Evolutionary conservation across 1,284 basidiomycete species (phyloP).

Genomic region (Erythrobasidium hasegawianum): DNA sequence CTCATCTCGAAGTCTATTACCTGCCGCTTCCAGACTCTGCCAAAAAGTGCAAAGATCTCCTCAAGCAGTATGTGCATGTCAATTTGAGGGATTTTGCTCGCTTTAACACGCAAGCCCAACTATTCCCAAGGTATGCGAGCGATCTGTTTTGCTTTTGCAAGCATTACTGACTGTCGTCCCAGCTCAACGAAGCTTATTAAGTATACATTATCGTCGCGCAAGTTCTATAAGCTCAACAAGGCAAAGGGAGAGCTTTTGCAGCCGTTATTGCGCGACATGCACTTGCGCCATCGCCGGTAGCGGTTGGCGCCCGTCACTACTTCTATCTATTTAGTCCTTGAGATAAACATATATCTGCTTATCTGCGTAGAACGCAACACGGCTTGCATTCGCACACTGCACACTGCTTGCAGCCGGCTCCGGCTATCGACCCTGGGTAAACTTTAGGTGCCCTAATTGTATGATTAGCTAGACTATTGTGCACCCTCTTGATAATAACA

Average conservation of each 20-base stretch:
- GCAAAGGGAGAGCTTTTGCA: slow-evolving; percentile 17
- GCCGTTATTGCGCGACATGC: slow-evolving; percentile 12
- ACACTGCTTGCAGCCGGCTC: no score
- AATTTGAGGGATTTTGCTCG: slow-evolving; percentile 13
- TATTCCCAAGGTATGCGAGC: slow-evolving; percentile 11
- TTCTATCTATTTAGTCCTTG: no score
- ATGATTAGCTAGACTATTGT: no score
- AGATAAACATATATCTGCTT: no score
- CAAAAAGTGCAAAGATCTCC: slow-evolving; percentile 5
- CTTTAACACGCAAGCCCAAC: slow-evolving; percentile 2
- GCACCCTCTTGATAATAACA: no score
- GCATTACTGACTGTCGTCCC: background rate
- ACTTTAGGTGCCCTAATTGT: no score
- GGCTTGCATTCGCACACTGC: no score
- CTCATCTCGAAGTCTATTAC: background rate
- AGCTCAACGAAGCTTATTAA: background rate
- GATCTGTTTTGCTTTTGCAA: background rate
- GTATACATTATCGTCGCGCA: background rate
- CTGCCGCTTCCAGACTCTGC: slow-evolving; percentile 11
- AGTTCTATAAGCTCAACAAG: slow-evolving; percentile 2
- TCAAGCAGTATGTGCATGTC: slow-evolving; percentile 13
- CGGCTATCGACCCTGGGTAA: no score
- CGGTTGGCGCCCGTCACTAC: no score
- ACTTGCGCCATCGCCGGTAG: no score
- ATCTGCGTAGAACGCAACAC: no score